Percentiles rank a stretch among this genome's conserved stretches.
Evolutionary conservation across 2,329 filamentous ascomycete species (phyloP).

Genomic region (Alternaria burnsii): DNA sequence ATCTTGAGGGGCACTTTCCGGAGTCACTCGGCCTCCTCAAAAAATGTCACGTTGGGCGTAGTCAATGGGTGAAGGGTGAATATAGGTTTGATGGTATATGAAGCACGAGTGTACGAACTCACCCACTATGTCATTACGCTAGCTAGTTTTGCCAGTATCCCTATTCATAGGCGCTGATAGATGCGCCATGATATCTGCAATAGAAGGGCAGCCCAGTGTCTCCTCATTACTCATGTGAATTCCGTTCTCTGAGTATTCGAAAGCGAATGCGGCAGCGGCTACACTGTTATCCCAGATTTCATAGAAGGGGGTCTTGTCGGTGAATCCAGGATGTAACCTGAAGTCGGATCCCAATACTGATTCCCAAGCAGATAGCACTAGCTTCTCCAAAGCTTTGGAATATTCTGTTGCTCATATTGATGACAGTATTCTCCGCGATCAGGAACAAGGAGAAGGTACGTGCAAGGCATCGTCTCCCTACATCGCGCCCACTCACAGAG

Average conservation of each 20-base stretch:
- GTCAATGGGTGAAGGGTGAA: too few species aligned
- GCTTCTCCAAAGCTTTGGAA: neutral
- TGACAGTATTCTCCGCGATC: too few species aligned
- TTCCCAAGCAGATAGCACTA: constrained; percentile 8
- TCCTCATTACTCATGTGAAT: constrained; percentile 1
- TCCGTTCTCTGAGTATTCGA: constrained; percentile 1
- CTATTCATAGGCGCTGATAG: neutral
- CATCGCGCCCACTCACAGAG: too few species aligned
- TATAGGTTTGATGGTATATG: fast-evolving
- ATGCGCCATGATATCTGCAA: neutral
- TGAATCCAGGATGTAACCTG: constrained; percentile 6
- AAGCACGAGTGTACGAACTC: too few species aligned
- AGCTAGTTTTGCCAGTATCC: neutral
- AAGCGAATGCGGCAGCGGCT: constrained; percentile 1
- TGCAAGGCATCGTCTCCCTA: too few species aligned
- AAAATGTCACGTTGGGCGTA: too few species aligned
- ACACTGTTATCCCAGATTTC: constrained; percentile 8
- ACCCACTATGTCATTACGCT: neutral
- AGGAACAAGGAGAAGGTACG: too few species aligned
- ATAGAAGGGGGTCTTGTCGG: constrained; percentile 3
- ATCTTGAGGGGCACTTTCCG: too few species aligned
- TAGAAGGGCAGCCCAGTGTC: neutral
- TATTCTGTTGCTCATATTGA: neutral
- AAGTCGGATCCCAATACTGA: constrained; percentile 9
- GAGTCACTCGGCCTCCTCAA: too few species aligned